phyloP scores from a whole-genome alignment of 352 stramenopile genomes.

The Pythium oligandrum region DNA sequence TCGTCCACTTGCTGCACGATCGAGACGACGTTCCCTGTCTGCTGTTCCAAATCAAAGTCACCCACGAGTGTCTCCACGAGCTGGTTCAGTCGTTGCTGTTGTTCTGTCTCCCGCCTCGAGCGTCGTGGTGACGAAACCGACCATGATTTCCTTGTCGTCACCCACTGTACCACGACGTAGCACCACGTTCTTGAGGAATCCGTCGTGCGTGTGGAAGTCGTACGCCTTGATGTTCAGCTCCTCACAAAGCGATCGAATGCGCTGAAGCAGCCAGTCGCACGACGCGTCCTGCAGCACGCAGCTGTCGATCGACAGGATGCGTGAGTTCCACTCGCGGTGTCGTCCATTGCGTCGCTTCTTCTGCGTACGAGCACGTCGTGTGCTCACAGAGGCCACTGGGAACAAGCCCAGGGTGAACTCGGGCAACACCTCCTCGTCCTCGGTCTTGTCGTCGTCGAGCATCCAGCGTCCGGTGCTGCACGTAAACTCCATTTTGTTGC shows the following conservation, averaged over 20 bases:
- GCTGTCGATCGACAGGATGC: slow-evolving; percentile 58
- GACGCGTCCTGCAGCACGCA: slow-evolving; percentile 44
- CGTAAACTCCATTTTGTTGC: slow-evolving; percentile 86
- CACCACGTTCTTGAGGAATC: slow-evolving; percentile 68
- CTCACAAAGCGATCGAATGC: slow-evolving; percentile 26
- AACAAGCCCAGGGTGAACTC: slow-evolving; percentile 71
- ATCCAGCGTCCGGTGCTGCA: slow-evolving; percentile 73
- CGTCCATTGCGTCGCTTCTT: slow-evolving; percentile 28
- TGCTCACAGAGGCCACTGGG: slow-evolving; percentile 40
- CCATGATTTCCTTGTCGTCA: slow-evolving; percentile 41
- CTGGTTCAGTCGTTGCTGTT: slow-evolving; percentile 23
- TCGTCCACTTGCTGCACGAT: slow-evolving; percentile 59
- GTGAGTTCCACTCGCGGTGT: slow-evolving; percentile 43
- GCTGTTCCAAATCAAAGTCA: slow-evolving; percentile 11
- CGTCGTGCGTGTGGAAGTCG: slow-evolving; percentile 49
- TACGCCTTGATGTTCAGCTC: slow-evolving; percentile 36
- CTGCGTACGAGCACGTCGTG: slow-evolving; percentile 23
- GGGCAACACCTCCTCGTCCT: slow-evolving; percentile 9
- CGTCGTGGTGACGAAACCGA: slow-evolving; percentile 56
- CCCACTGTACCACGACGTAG: slow-evolving; percentile 39
- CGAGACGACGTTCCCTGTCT: slow-evolving; percentile 32
- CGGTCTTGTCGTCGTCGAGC: slow-evolving; percentile 35
- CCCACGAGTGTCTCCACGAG: slow-evolving; percentile 29
- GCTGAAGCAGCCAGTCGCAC: slow-evolving; percentile 42
- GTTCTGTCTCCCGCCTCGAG: slow-evolving; percentile 21